Evolutionary conservation across 2,329 filamentous ascomycete genomes (phyloP), one percentile per base, ranked within the genome.

Genomic region (Ambrosiella xylebori): DNA sequence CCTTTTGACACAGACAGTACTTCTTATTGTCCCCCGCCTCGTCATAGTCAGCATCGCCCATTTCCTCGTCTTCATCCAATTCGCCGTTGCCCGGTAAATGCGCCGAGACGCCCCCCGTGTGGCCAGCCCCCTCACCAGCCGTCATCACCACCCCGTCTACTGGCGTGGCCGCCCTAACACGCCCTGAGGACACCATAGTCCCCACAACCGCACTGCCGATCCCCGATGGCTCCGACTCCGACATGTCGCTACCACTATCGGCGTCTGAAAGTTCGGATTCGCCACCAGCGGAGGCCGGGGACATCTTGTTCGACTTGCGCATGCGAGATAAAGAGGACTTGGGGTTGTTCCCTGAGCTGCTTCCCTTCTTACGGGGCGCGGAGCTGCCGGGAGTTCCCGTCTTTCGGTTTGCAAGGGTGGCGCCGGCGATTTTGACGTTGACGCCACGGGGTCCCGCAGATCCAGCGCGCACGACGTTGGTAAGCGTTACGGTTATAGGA

Each of bases 1-100:
- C 84, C 64, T 85, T 85, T 68, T 90, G 84, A 69, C 87, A 93
- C 37, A 84, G 76, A 71, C 87, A 93, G 71, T 93, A 93, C 68
- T 88, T 86, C 66, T 85, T 84, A 69, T 89, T 85, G 62, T 84
- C 83, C 57, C 81, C 82, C 47, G 84, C 84, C 58, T 88, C 85
- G 54, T 88, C 84, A 38, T 84, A 82, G 19, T 80, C 75, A 7
- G 72, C 76, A 58, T 76, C 76, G 36, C 77, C 77, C 64, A 80
- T 71, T 61, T 71, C 67, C 64, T 80, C 81, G 63, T 82, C 75
- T 57, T 74, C 73, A 63, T 82, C 75, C 57, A 74, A 72, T 38
- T 75, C 71, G 45, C 65, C 67, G 54, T 71, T 66, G 62, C 71
- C 71, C 66, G 65, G 41, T 13, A 36, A 54, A 52, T 15, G 12